Base-by-base conservation (phyloP, 768 basidiomycete species). In the Sarcomyxa edulis region DNA sequence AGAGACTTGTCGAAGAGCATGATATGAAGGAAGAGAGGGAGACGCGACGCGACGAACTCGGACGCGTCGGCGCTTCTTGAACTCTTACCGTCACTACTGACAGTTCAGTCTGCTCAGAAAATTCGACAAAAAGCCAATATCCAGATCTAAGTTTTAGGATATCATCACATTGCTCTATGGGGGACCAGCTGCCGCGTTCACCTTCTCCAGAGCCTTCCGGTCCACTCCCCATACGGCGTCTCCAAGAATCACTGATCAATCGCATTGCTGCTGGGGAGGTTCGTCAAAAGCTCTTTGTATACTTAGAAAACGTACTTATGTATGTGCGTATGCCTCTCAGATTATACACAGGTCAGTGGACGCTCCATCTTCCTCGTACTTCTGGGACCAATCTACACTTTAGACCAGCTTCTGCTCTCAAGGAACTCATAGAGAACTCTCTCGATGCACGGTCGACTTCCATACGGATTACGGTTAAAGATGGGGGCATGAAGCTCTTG, bases 361-460 rank as follows among this genome's bases (percentile, higher is more conserved):
- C n/a, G n/a, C 14, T 39, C 20, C 25, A 10, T 14, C 12, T 4
- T 7, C 14, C 6, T 34, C 14, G n/a, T 4, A 8, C 5, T 4
- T 29, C 21, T 10, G 7, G 7, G n/a, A 11, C 15, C 37, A 39
- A 4, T 7, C 7, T 14, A 15, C 6, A 26, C 6, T 19, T 1
- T 32, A 59, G 96, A 27, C 96, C 96, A 1, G 80, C 90, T 5
- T 97, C 94, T 44, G 95, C 95, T 2, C 71, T 99, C 38, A 99
- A 99, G 58, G 96, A 98, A 57, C 70, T 98, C 1, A 66, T 99
- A 10, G 96, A 99, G 61, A 98, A 99, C 49, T 74, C 83, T 15
- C 71, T 99, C n/a, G 96, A 99, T 62, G 96, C 96, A 0, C 84
- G 89, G 0, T 69, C 90, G 16, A 93, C 87, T 0, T 80, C 80